Evolutionary conservation across 805 yeast genomes (phyloP).

Genomic region (Saturnispora dispora): DNA sequence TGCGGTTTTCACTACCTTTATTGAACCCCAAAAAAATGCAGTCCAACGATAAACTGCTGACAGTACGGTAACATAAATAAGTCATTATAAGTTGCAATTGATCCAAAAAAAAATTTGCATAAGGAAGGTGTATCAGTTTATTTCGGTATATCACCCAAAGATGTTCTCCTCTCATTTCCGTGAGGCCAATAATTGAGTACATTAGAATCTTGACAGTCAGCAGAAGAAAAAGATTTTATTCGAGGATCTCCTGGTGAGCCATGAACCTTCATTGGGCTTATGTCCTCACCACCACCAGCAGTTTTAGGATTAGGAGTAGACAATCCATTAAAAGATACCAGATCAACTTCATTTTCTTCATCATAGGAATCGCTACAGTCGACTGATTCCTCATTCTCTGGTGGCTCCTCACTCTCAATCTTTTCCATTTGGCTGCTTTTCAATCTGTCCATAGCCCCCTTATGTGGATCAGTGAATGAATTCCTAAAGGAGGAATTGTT

Average conservation of each 20-base stretch:
- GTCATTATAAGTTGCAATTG: too few species aligned
- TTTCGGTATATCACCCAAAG: not conserved
- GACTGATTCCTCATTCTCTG: not conserved
- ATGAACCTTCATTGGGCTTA: not conserved
- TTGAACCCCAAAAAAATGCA: too few species aligned
- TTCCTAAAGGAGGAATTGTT: not conserved
- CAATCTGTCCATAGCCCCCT: not conserved
- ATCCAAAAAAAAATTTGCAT: too few species aligned
- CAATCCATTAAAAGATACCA: not conserved
- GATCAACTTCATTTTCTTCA: not conserved
- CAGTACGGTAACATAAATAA: too few species aligned
- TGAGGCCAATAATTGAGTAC: not conserved
- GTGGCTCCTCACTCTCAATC: not conserved
- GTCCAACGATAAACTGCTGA: too few species aligned
- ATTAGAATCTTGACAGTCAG: not conserved
- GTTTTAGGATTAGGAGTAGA: not conserved
- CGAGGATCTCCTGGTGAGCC: not conserved
- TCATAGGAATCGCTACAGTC: constrained; percentile 4
- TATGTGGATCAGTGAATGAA: not conserved
- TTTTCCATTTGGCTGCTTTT: constrained; percentile 2
- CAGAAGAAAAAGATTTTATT: constrained; percentile 1
- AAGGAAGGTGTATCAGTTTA: not conserved
- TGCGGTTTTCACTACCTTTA: too few species aligned
- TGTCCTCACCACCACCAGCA: not conserved
- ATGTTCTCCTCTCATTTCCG: not conserved